These are phyloP conservation scores for Neurospora sp. DNA, from an alignment of 495 filamentous ascomycete species.

Conservation along the genomic window DNA sequence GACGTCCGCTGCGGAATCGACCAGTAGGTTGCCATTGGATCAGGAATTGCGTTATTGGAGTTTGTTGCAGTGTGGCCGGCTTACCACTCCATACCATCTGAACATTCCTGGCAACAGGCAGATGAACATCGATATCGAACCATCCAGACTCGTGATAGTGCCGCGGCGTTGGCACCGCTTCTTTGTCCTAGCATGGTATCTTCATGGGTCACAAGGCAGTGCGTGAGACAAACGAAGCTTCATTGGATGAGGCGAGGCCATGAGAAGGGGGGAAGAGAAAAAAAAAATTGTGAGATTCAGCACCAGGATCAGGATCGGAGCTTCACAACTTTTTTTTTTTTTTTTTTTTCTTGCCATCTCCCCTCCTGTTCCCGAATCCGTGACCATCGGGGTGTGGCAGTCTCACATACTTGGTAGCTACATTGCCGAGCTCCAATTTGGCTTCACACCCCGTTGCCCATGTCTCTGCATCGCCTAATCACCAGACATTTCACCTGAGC, in stretches of 20 bases:
- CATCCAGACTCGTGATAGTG: background rate
- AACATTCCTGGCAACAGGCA: background rate
- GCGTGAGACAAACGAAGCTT: background rate
- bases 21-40: background rate
- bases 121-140: background rate
- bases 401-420: background rate
- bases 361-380: background rate
- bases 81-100: background rate
- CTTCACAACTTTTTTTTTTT: background rate
- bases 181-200: background rate
- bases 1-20: background rate
- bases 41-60: background rate
- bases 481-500: background rate
- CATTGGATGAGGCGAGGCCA: background rate
- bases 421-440: background rate
- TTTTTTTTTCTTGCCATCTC: background rate
- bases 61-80: background rate
- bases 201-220: background rate
- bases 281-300: background rate
- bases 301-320: background rate
- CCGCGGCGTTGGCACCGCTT: background rate
- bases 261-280: background rate
- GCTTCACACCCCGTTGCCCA: background rate
- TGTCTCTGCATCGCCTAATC: constrained; percentile 2
- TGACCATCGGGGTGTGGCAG: background rate